Conservation (phyloP, 2,329 filamentous ascomycete species). For the Nigrograna mackinnonii region DNA sequence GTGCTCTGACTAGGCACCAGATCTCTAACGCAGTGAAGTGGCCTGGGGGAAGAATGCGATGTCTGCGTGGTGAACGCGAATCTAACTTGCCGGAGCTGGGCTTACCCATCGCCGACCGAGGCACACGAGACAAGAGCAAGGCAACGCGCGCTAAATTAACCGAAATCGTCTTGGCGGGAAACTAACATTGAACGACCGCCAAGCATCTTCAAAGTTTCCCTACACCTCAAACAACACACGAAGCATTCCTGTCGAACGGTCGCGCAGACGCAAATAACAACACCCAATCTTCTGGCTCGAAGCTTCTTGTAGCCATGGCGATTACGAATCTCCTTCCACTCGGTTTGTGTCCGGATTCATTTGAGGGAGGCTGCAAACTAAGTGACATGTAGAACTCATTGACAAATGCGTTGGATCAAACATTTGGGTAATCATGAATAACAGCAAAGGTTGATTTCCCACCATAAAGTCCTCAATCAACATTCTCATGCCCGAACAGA, state of each 20-base stretch:
- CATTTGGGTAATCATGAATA: slow-evolving; percentile 99
- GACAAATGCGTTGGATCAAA: slow-evolving; percentile 98
- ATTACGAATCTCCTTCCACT: slow-evolving; percentile 35
- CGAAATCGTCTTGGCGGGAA: too few relatives aligned
- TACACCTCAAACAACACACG: too few relatives aligned
- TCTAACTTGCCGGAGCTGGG: too few relatives aligned
- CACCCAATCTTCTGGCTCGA: not conserved
- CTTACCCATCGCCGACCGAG: too few relatives aligned
- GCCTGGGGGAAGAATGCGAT: too few relatives aligned
- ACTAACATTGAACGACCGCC: too few relatives aligned
- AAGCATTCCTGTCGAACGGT: slow-evolving; percentile 4
- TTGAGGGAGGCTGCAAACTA: slow-evolving; percentile 11
- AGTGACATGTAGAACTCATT: slow-evolving; percentile 78
- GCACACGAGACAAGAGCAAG: too few relatives aligned
- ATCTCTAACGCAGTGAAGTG: too few relatives aligned
- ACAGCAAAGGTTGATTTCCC: slow-evolving; percentile 83
- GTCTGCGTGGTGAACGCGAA: too few relatives aligned
- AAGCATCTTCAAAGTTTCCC: too few relatives aligned
- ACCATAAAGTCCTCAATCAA: not conserved
- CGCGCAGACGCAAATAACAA: slow-evolving; percentile 1
- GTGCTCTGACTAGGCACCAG: slow-evolving; percentile 35
- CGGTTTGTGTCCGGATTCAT: slow-evolving; percentile 14
- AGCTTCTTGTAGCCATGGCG: slow-evolving; percentile 20
- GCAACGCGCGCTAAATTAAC: too few relatives aligned
- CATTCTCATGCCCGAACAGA: slow-evolving; percentile 57